Percentiles rank a stretch among this genome's conserved stretches.
phyloP scores from a whole-genome alignment of 495 filamentous ascomycete genomes.

The Tricharina praecox region DNA sequence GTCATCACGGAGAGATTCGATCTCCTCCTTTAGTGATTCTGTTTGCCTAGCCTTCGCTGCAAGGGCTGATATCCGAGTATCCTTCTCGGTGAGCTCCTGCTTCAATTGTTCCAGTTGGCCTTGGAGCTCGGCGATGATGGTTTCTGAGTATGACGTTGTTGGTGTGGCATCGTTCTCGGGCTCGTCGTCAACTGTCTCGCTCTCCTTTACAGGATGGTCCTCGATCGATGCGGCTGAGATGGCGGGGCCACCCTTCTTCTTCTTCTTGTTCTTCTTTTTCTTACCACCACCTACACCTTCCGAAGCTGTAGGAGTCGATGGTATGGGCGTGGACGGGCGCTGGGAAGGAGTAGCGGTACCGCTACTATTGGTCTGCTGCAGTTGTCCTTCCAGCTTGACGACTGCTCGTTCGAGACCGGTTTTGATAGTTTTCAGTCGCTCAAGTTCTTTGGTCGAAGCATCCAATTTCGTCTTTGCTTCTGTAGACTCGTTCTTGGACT shows the following conservation, averaged over 20 bases:
- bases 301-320: background rate
- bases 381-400: slow-evolving; percentile 21
- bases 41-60: slow-evolving; percentile 50
- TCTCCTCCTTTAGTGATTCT: slow-evolving; percentile 70
- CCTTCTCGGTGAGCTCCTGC: slow-evolving; percentile 51
- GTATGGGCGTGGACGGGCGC: slow-evolving; percentile 11
- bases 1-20: slow-evolving; percentile 66
- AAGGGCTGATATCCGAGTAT: slow-evolving; percentile 48
- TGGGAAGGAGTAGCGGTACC: background rate
- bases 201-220: slow-evolving; percentile 20
- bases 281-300: slow-evolving; percentile 9
- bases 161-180: background rate
- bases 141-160: slow-evolving; percentile 3
- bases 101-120: slow-evolving; percentile 39
- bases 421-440: slow-evolving; percentile 10
- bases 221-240: slow-evolving; percentile 27
- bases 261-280: slow-evolving; percentile 88
- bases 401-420: slow-evolving; percentile 14
- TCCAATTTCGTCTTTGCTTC: slow-evolving; percentile 4
- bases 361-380: slow-evolving; percentile 11
- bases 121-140: slow-evolving; percentile 32
- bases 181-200: slow-evolving; percentile 23
- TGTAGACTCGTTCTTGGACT: background rate
- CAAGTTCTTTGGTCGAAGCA: slow-evolving; percentile 7
- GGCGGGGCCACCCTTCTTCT: slow-evolving; percentile 39